These are phyloP conservation scores for Clitopilus hobsonii DNA, from an alignment of 768 basidiomycete genomes.

Conservation along the genomic window DNA sequence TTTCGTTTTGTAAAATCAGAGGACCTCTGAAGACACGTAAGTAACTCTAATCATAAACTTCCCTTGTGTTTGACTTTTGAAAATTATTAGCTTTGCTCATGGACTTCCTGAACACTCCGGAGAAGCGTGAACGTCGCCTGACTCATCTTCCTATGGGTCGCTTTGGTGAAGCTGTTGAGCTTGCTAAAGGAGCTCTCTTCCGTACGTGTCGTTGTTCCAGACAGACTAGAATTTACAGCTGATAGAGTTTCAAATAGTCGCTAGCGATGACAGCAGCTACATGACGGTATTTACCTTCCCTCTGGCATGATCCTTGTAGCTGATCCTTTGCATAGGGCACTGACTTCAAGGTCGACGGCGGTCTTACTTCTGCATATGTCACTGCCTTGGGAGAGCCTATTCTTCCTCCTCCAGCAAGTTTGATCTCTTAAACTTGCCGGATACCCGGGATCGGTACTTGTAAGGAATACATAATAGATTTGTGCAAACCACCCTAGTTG, in stretches of 20 bases:
- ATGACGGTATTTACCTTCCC: slow-evolving; percentile 66
- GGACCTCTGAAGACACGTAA: slow-evolving; percentile 93
- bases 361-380: slow-evolving; percentile 88
- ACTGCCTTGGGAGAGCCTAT: slow-evolving; percentile 78
- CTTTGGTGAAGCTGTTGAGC: slow-evolving; percentile 95
- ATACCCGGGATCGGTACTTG: neutral
- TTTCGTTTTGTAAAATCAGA: slow-evolving; percentile 31
- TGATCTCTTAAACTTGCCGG: slow-evolving; percentile 25
- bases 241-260: slow-evolving; percentile 43
- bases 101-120: slow-evolving; percentile 95
- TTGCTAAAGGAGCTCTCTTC: slow-evolving; percentile 91
- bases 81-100: slow-evolving; percentile 76
- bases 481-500: neutral
- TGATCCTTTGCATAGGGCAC: slow-evolving; percentile 49
- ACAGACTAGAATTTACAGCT: neutral
- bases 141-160: slow-evolving; percentile 95
- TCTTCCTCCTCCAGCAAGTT: slow-evolving; percentile 66
- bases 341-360: slow-evolving; percentile 96
- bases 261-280: slow-evolving; percentile 94
- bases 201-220: slow-evolving; percentile 46
- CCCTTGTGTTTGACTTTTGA: slow-evolving; percentile 8
- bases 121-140: slow-evolving; percentile 89
- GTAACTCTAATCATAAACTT: slow-evolving; percentile 16
- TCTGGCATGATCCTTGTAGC: neutral
- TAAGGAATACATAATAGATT: neutral